Base-by-base conservation (phyloP, 1,139 yeast species). In the Saccharomyces hybrid region DNA sequence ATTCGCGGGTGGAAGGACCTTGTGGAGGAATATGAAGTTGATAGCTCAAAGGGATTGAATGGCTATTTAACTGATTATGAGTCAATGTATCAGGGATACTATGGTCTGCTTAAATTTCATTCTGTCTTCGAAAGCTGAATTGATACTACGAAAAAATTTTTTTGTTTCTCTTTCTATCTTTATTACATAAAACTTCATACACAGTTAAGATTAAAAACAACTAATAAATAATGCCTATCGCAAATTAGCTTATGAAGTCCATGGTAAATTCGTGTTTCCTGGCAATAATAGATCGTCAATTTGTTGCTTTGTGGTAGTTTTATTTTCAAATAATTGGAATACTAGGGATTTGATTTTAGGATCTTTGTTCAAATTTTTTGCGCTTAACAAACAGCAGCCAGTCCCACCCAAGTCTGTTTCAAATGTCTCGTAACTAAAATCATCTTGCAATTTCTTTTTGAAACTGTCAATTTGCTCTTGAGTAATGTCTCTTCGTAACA, bases 331-430 rank as follows among this genome's bases (percentile, higher is more conserved):
- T 19, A 51, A 19, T 32, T 47, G 29, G 16, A 32, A 32, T 11
- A 32, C n/a, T n/a, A 11, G 38, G 16, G 13, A 5, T n/a, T 32
- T 32, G n/a, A 7, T n/a, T 32, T 32, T n/a, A n/a, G 9, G 16
- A 32, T 32, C 16, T n/a, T 6, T 32, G 6, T 32, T 32, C 16
- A 32, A 32, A 32, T 32, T 7, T 32, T 32, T 14, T n/a, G 38
- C 38, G 16, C 38, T 5, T 32, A 32, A 7, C 38, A 32, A n/a
- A 32, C 50, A 49, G 81, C 97, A 66, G 53, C 99, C 99, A 58
- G 82, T 82, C 1, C 97, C 98, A 31, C 98, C 99, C 49, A 93
- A 76, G 2, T 82, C 78, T 1, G 97, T 87, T 64, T 84, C 86
- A 65, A 82, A 90, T n/a, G 90, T 82, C 65, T 86, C 88, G 68